Evolutionary conservation across 2,329 filamentous ascomycete genomes (phyloP).

Genomic region (Colletotrichum coccodes): DNA sequence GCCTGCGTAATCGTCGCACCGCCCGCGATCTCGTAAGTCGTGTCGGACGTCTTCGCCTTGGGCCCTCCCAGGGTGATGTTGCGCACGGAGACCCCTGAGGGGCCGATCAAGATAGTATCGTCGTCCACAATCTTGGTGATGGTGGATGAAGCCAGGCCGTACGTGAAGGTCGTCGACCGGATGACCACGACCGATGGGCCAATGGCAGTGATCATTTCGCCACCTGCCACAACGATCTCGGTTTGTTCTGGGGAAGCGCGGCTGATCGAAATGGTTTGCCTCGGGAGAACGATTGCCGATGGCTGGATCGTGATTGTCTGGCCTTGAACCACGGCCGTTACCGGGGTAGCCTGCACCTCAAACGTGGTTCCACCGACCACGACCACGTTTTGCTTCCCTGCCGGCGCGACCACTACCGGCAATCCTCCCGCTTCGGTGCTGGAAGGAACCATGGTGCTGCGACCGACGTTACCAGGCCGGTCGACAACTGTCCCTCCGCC

Average conservation of each 20-base stretch:
- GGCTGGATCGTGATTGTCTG: conserved; percentile 47
- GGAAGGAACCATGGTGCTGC: conserved; percentile 38
- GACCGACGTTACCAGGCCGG: conserved; percentile 45
- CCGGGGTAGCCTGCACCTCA: conserved; percentile 49
- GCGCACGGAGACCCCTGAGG: conserved; percentile 52
- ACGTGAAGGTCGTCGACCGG: conserved; percentile 56
- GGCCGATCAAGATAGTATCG: conserved; percentile 61
- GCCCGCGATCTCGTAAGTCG: conserved; percentile 58
- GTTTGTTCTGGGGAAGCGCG: conserved; percentile 46
- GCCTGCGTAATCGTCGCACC: conserved; percentile 63
- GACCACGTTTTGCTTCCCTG: conserved; percentile 41
- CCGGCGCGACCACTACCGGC: conserved; percentile 51
- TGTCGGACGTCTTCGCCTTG: conserved; percentile 46
- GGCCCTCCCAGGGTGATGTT: conserved; percentile 55
- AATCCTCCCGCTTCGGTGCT: conserved; percentile 51
- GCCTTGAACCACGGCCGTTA: conserved; percentile 47
- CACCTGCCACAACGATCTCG: conserved; percentile 58
- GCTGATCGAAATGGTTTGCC: conserved; percentile 49
- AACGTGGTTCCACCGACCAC: conserved; percentile 55
- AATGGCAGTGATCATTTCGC: conserved; percentile 56
- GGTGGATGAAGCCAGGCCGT: conserved; percentile 47
- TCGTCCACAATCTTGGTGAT: conserved; percentile 56
- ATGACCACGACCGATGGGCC: conserved; percentile 53
- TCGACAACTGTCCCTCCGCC: conserved; percentile 56
- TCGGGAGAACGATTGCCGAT: conserved; percentile 42